Evolutionary conservation across 225 moss, liverwort and hornwort species (phyloP), one percentile per base, ranked within the genome.

Genomic region (Thuidium tamariscinum): DNA sequence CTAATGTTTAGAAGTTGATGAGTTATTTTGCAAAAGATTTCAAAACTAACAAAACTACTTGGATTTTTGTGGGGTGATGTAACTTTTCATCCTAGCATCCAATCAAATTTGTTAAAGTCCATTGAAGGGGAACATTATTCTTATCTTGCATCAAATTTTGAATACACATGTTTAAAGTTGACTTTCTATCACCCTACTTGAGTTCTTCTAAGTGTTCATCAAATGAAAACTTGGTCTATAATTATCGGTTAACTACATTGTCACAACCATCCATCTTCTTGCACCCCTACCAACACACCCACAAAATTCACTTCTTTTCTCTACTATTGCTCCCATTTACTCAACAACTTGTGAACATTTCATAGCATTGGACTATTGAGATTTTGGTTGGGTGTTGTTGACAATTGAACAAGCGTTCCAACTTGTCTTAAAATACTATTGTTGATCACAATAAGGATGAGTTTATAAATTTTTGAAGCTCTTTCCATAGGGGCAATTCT

Each of bases 291-390:
- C 36, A 36, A 11, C 1, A 21, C 6, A 34, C 3, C 12, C 1
- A 5, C 19, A n/a, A n/a, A 65, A 10, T n/a, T 11, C n/a, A 65
- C n/a, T 36, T 11, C 11, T 65, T 34, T 0, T 65, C 5, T 20
- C 0, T 65, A 0, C 3, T 65, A 10, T 5, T 64, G n/a, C 6
- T 0, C 0, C 2, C 0, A 0, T 36, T 66, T 3, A 64, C 5
- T n/a, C n/a, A n/a, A 36, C 6, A 19, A 64, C 3, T 11, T 36
- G 66, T 6, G 5, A 66, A 66, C 0, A 5, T 0, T 36, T 66
- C 3, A 36, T 20, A 19, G 36, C 11, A 36, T 36, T 65, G 0
- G 22, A 67, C 6, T 66, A 4, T 2, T 37, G 3, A 12, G 22
- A 67, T 67, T 37, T 65, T 11, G 5, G 11, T 34, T 63, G 32